Base-by-base conservation (phyloP, 2,329 filamentous ascomycete species). In the Botrytis galanthina region DNA sequence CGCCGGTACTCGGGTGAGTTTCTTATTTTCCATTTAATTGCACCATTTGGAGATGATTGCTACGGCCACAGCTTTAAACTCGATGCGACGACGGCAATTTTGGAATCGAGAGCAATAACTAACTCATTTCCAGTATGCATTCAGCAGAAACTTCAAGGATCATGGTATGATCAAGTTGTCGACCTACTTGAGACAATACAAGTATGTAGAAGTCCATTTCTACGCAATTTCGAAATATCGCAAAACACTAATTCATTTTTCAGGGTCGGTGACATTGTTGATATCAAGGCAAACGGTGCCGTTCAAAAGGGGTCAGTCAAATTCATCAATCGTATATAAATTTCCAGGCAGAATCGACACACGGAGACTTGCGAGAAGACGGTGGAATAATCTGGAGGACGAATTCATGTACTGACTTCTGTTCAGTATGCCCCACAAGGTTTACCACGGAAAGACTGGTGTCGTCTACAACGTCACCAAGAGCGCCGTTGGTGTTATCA, bases 381-480 rank as follows among this genome's bases (percentile, higher is more conserved):
- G 51, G 22, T 37, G 32, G 39, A 14, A 44, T 39, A 48, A 16
- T 22, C 16, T 32, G 66, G 48, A 69, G 48, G 48, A 69, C 20
- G 44, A 66, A 29, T n/a, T 44, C 35, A 16, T 57, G 44, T 64
- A 67, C 71, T 74, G 59, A 74, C 62, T 48, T 61, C 22, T 63
- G 44, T 14, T 44, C 63, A 75, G 94, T 89, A 96, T 97, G 94
- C 95, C 95, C 82, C 94, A 95, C 92, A 98, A 98, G 91, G 93
- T 97, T 87, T 98, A 97, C 92, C 95, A 98, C 90, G 96, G 95
- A 84, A 98, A 98, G 93, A 97, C 95, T 78, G 94, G 94, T 84
- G 93, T 97, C 82, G 88, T 97, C 87, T 97, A 97, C 93, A 99
- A 99, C 90, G 96, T 99, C 82, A 96, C 95, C 87, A 97, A 98